Conservation (phyloP, 2,329 filamentous ascomycete species). For the Chaetomium sp. region DNA sequence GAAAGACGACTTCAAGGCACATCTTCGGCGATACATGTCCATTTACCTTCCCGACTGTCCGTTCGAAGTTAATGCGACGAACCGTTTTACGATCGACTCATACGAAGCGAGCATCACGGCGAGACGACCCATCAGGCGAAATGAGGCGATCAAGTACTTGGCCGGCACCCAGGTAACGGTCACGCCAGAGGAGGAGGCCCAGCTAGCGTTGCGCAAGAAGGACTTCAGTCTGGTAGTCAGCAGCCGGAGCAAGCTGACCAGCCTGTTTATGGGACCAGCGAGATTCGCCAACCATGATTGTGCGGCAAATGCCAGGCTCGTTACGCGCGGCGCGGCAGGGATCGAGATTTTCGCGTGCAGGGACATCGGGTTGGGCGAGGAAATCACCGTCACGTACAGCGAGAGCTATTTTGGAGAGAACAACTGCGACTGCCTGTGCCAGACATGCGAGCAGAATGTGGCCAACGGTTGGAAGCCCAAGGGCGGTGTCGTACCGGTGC, state of each 20-base stretch:
- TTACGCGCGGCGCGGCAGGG: conserved; percentile 79
- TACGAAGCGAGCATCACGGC: conserved; percentile 89
- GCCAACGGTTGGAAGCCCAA: conserved; percentile 80
- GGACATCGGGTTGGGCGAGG: conserved; percentile 83
- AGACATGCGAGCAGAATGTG: conserved; percentile 74
- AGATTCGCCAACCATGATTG: conserved; percentile 98
- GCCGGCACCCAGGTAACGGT: conserved; percentile 90
- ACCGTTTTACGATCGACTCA: conserved; percentile 88
- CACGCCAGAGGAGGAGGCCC: conserved; percentile 85
- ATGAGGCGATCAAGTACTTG: conserved; percentile 87
- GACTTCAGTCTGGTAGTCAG: conserved; percentile 98
- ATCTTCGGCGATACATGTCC: conserved; percentile 86
- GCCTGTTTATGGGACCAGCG: conserved; percentile 90
- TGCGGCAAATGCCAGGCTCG: conserved; percentile 83
- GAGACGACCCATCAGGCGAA: conserved; percentile 73
- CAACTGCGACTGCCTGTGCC: conserved; percentile 93
- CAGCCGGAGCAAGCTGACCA: conserved; percentile 85
- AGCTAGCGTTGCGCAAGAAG: conserved; percentile 77
- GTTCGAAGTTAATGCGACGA: conserved; percentile 88
- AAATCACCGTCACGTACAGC: conserved; percentile 95
- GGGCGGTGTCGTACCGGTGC: conserved; percentile 50
- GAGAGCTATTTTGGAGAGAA: conserved; percentile 94
- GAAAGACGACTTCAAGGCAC: conserved; percentile 80
- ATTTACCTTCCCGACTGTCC: conserved; percentile 93
- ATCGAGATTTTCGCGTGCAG: conserved; percentile 87